These are phyloP conservation scores for Williopsis jadinii DNA, from an alignment of 1,139 yeast species.

Conservation along the genomic window DNA sequence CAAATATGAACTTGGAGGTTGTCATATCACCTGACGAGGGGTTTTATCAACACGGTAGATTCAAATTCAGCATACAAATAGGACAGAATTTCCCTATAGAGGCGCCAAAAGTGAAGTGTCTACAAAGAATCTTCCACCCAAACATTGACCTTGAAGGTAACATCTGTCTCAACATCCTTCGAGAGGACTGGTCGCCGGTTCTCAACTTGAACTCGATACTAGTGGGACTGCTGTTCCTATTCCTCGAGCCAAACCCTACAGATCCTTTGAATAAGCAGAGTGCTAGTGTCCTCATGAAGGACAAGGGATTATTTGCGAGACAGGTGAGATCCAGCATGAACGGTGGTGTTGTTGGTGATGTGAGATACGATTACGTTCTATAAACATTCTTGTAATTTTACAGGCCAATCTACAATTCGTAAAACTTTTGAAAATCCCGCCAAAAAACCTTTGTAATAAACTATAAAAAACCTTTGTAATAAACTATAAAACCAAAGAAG, in stretches of 20 bases:
- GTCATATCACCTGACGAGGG: slow-evolving; percentile 73
- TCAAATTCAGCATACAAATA: slow-evolving; percentile 58
- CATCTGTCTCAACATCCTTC: slow-evolving; percentile 79
- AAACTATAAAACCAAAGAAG: no score
- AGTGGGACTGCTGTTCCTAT: slow-evolving; percentile 79
- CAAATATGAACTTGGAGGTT: slow-evolving; percentile 56
- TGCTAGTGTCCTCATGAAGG: slow-evolving; percentile 63
- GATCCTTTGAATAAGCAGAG: slow-evolving; percentile 93
- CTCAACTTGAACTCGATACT: slow-evolving; percentile 73
- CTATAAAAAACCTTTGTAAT: no score
- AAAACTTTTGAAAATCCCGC: no score
- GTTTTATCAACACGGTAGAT: slow-evolving; percentile 61
- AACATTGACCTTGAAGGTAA: slow-evolving; percentile 88
- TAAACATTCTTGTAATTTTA: background rate
- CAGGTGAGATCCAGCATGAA: slow-evolving; percentile 62
- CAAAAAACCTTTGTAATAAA: no score
- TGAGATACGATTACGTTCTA: slow-evolving; percentile 53
- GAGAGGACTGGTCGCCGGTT: slow-evolving; percentile 98
- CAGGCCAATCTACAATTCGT: no score
- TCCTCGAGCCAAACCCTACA: slow-evolving; percentile 83
- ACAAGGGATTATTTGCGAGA: slow-evolving; percentile 46
- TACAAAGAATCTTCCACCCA: slow-evolving; percentile 80
- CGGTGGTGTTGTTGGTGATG: slow-evolving; percentile 60
- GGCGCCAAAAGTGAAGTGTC: slow-evolving; percentile 79
- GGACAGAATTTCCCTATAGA: slow-evolving; percentile 81